phyloP scores from a whole-genome alignment of 2,329 filamentous ascomycete species.

The Clarireedia paspali region DNA sequence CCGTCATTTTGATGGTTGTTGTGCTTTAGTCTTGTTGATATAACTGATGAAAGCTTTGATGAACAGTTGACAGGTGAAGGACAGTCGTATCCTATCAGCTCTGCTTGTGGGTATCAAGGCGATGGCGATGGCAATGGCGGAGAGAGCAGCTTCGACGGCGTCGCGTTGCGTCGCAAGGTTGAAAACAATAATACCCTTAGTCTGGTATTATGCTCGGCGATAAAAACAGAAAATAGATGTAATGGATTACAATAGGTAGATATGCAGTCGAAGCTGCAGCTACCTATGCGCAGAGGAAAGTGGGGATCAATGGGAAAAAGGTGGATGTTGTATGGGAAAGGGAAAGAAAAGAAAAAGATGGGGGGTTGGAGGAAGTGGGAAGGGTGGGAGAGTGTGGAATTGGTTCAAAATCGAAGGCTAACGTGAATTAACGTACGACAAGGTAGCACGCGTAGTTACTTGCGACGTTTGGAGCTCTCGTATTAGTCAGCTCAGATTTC shows the following conservation, averaged over 20 bases:
- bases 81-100: too few species aligned
- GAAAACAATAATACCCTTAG: neutral
- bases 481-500: too few species aligned
- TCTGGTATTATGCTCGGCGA: neutral
- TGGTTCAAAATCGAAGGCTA: too few species aligned
- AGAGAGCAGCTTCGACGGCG: neutral
- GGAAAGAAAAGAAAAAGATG: neutral
- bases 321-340: constrained; percentile 1
- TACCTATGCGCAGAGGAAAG: constrained; percentile 10
- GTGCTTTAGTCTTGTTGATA: neutral
- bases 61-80: neutral
- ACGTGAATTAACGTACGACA: too few species aligned
- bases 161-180: neutral
- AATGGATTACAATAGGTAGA: neutral
- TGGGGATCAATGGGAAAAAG: constrained; percentile 4
- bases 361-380: neutral
- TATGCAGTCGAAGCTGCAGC: constrained; percentile 8
- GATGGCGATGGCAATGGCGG: neutral
- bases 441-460: too few species aligned
- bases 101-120: too few species aligned
- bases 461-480: too few species aligned
- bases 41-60: neutral
- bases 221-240: neutral
- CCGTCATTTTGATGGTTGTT: constrained; percentile 47
- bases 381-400: neutral